Conservation (phyloP, 2,329 filamentous ascomycete species). For the Aspergillus sp. region DNA sequence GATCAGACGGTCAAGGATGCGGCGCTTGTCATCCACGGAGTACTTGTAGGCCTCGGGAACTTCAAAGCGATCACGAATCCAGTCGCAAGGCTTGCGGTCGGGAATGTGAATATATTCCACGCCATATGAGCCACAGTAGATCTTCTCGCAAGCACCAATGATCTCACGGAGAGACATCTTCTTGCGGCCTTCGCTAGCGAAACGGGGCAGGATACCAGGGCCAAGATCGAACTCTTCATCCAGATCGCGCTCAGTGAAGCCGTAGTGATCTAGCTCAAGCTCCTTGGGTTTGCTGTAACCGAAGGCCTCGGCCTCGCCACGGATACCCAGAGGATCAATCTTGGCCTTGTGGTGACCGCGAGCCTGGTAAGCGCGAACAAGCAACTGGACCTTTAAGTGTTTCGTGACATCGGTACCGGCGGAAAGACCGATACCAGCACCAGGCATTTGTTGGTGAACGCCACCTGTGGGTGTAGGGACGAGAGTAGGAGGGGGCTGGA, state of each 20-base stretch:
- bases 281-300: constrained; percentile 88
- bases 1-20: constrained; percentile 94
- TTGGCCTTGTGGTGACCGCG: constrained; percentile 97
- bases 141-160: constrained; percentile 85
- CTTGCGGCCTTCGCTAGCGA: constrained; percentile 81
- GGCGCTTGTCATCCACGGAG: constrained; percentile 95
- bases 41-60: constrained; percentile 95
- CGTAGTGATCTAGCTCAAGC: constrained; percentile 88
- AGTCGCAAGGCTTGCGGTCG: constrained; percentile 95
- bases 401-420: constrained; percentile 84
- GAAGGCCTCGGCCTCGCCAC: constrained; percentile 79
- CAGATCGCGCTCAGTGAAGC: constrained; percentile 91
- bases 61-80: constrained; percentile 93
- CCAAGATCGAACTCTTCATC: constrained; percentile 89
- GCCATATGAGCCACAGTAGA: constrained; percentile 97
- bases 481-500: constrained; percentile 90
- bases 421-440: constrained; percentile 63
- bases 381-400: constrained; percentile 95
- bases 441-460: constrained; percentile 70
- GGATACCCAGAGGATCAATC: constrained; percentile 93
- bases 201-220: constrained; percentile 90
- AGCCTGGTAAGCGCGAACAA: constrained; percentile 96
- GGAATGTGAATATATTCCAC: constrained; percentile 99
- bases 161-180: constrained; percentile 98
- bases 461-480: constrained; percentile 79